Conservation (phyloP, 2,329 filamentous ascomycete species). For the Talaromyces sp. region DNA sequence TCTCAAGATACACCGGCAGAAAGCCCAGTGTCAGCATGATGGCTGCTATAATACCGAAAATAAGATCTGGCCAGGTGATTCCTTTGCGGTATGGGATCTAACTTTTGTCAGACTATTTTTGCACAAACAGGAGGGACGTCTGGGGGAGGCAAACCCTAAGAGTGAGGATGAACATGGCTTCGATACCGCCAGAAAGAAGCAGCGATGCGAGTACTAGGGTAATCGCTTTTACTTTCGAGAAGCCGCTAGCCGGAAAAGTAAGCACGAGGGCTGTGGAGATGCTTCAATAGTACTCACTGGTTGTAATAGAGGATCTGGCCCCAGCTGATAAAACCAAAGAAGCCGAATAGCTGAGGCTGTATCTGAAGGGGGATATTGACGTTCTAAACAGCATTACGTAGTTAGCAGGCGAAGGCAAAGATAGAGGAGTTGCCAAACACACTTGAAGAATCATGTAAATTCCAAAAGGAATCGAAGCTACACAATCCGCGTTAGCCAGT, state of each 20-base stretch:
- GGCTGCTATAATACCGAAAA: conserved; percentile 55
- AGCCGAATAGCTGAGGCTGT: conserved; percentile 51
- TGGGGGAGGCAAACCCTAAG: conserved; percentile 41
- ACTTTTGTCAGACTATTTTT: neutral
- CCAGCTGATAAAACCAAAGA: conserved; percentile 48
- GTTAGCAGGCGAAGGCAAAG: neutral
- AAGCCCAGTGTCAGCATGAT: conserved; percentile 54
- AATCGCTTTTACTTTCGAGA: conserved; percentile 45
- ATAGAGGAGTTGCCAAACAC: neutral
- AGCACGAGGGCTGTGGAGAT: neutral
- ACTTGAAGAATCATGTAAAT: conserved; percentile 50
- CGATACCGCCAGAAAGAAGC: conserved; percentile 47
- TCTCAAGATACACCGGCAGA: conserved; percentile 57
- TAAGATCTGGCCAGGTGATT: conserved; percentile 48
- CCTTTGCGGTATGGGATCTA: conserved; percentile 53
- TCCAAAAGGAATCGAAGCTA: conserved; percentile 46
- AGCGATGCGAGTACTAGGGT: conserved; percentile 37
- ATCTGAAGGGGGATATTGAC: conserved; percentile 52
- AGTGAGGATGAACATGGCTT: conserved; percentile 54
- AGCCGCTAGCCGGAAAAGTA: conserved; percentile 13
- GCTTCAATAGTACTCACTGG: conserved; percentile 28
- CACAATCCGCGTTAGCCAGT: neutral
- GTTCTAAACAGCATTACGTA: conserved; percentile 30
- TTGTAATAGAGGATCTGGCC: conserved; percentile 50
- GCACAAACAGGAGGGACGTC: neutral